phyloP scores from a whole-genome alignment of 192 early-diverging fungal species.

The Backusella tuberculispora region DNA sequence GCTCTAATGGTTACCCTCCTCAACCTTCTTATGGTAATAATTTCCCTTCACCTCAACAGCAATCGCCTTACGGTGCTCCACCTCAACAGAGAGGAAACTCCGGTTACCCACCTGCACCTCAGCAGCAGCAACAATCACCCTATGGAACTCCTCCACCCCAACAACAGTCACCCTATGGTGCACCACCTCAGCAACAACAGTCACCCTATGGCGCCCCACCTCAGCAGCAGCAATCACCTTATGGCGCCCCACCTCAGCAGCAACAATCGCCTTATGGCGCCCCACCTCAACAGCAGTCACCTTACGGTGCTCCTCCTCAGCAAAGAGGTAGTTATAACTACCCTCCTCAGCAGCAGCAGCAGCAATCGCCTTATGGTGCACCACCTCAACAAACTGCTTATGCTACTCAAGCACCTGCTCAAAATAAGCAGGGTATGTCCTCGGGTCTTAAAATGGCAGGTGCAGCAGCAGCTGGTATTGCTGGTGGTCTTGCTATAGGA shows the following conservation, averaged over 20 bases:
- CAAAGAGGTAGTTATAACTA: not conserved
- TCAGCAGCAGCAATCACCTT: not conserved
- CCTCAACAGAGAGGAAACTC: not conserved
- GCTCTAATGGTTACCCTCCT: constrained; percentile 18
- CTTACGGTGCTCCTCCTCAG: not conserved
- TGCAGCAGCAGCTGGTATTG: constrained; percentile 30
- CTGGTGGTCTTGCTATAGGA: constrained; percentile 40
- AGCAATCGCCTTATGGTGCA: not conserved
- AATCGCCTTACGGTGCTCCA: not conserved
- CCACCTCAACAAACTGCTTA: not conserved
- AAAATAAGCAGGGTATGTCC: constrained; percentile 23
- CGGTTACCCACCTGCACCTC: not conserved
- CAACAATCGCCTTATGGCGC: not conserved
- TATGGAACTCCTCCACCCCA: not conserved
- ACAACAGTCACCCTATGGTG: constrained; percentile 1
- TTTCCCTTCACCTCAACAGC: not conserved
- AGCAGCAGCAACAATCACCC: not conserved
- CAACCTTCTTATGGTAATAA: constrained; percentile 5
- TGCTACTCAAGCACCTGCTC: not conserved
- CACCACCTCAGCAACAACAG: not conserved
- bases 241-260: constrained; percentile 4
- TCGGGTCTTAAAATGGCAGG: constrained; percentile 37
- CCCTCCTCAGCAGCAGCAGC: not conserved
- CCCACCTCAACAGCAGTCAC: not conserved
- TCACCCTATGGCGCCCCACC: constrained; percentile 7